Percentiles rank a stretch among this genome's conserved stretches.
These are phyloP conservation scores for Monosporascus cannonballus DNA, from an alignment of 2,329 filamentous ascomycete genomes.

Conservation along the genomic window DNA sequence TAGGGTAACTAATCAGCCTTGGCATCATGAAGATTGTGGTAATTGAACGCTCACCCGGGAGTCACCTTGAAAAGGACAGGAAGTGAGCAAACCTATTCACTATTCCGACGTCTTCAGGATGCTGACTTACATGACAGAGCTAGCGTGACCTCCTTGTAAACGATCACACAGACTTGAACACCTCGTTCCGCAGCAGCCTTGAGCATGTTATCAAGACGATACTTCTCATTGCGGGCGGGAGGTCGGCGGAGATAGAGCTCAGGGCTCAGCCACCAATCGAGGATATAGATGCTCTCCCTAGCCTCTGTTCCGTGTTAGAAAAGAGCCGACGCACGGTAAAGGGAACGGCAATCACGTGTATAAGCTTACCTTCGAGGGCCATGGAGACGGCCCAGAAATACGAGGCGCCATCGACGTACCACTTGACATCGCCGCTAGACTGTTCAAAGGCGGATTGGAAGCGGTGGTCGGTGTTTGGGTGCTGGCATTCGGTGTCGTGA, in stretches of 20 bases:
- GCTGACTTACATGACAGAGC: constrained; percentile 66
- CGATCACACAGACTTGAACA: constrained; percentile 77
- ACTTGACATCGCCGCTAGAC: constrained; percentile 71
- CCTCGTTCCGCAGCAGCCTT: constrained; percentile 76
- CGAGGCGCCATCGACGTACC: constrained; percentile 78
- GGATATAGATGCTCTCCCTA: constrained; percentile 71
- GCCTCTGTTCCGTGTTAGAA: constrained; percentile 44
- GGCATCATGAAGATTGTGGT: neutral
- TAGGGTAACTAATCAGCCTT: constrained; percentile 26
- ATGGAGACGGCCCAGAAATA: constrained; percentile 83
- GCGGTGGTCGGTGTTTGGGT: constrained; percentile 39
- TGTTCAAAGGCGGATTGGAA: constrained; percentile 67
- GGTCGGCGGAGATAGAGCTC: constrained; percentile 83
- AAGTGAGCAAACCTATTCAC: constrained; percentile 6
- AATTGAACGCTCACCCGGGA: constrained; percentile 35
- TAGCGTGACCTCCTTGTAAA: constrained; percentile 87
- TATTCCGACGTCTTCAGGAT: constrained; percentile 25
- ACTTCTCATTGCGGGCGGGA: constrained; percentile 73
- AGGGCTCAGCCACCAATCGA: constrained; percentile 87
- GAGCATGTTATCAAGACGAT: constrained; percentile 78
- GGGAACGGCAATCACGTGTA: neutral
- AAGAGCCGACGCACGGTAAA: neutral
- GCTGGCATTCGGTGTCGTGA: neutral
- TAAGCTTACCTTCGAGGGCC: constrained; percentile 57
- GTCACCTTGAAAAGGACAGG: constrained; percentile 25